Conservation (phyloP, 176 grass and related monocot genomes). For the Oryza punctata region DNA sequence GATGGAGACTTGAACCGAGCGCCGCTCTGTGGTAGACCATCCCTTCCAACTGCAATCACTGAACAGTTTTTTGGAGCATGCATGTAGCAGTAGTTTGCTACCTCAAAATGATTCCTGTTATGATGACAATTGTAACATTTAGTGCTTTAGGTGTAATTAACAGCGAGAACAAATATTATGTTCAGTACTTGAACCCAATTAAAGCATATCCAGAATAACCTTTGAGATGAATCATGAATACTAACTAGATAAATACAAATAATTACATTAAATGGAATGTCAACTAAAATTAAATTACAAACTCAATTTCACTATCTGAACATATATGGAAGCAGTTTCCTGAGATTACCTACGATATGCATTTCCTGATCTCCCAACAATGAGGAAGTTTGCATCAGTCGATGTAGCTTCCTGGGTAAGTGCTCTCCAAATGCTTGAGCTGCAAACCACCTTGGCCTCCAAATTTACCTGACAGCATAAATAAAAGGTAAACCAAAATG, state of each 20-base stretch:
- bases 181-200: neutral
- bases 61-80: conserved; percentile 75
- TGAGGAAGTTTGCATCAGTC: conserved; percentile 63
- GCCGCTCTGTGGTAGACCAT: conserved; percentile 36
- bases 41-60: conserved; percentile 63
- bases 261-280: neutral
- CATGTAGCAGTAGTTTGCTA: conserved; percentile 72
- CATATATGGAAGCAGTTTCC: neutral
- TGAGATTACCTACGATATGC: conserved; percentile 50
- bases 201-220: neutral
- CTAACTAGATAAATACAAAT: neutral
- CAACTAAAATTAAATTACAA: neutral
- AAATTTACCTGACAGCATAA: conserved; percentile 59
- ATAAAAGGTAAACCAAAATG: neutral
- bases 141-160: neutral
- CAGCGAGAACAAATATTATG: neutral
- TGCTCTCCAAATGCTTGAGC: conserved; percentile 75
- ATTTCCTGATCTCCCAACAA: conserved; percentile 78
- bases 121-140: neutral
- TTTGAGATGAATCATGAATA: neutral
- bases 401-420: conserved; percentile 68
- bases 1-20: conserved; percentile 33
- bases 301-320: neutral
- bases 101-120: conserved; percentile 70
- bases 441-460: conserved; percentile 82